Evolutionary conservation across 2,329 filamentous ascomycete genomes (phyloP), one percentile per base, ranked within the genome.

Genomic region (Dactylonectria estremocensis): DNA sequence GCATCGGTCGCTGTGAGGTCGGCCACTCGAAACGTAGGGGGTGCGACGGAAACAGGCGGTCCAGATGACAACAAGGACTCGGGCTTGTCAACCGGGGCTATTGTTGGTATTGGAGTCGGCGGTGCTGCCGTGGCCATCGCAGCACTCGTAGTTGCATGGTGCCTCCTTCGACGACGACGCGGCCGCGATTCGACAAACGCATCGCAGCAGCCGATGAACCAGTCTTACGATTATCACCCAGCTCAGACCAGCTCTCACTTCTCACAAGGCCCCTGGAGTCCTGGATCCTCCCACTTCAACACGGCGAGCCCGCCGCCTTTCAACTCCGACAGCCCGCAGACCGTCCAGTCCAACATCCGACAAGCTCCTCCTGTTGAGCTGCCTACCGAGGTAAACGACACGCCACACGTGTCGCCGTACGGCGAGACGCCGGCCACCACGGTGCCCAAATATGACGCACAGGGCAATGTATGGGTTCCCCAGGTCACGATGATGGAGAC

Each of bases 1-100:
- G 86, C 87, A 14, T 78, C 80, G 2, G 80, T 85, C 2, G 74
- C 83, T 2, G 76, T 79, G 10, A 83, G 89, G 33, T 82, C 84
- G 7, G 83, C 89, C 0, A 91, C 88, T 3, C 83, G 88, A 20
- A 69, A 77, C 7, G 72, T 86, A 35, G 67, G 71, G 5, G 64
- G 61, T 16, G 65, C 69, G 8, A 75, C 65, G 20, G 50, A 72
- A 72, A 18, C 46, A 6, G 55, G 35, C 2, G 52, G 24, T 28
- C 45, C 57, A n/a, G 7, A 35, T 16, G 20, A n/a, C 71, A 6
- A 58, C 52, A 10, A 62, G 28, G 20, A 58, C 62, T 10, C 64
- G 13, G 63, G 22, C 2, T 57, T 77, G 1, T 79, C 80, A 3
- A 77, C 74, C 0, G 84, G 83, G 10, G 83, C 82, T 11, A 84